Base-by-base conservation (phyloP, 345 rosid species). In the Jatropha curcas region DNA sequence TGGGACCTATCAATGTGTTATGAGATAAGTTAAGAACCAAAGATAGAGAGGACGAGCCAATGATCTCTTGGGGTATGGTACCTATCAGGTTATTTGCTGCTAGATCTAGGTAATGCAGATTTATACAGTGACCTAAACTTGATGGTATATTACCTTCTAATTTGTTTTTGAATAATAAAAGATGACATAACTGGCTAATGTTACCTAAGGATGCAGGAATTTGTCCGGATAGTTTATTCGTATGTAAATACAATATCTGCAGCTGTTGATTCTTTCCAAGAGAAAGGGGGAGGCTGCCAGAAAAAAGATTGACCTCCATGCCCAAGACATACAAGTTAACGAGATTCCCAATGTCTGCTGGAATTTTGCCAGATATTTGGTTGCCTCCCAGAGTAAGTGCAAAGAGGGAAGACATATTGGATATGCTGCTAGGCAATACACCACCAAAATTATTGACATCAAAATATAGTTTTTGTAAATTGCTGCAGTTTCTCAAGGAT, bases 331-430 rank as follows among this genome's bases (percentile, higher is more conserved):
- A 30, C 51, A 82, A 34, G 24, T 59, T 78, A 16, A 58, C 61
- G 4, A 81, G 82, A 45, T 81, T 77, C 13, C 58, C 67, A 4
- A 81, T 62, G 9, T 39, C 69, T 0, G 7, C 17, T 3, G 78
- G 71, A 5, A 70, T 70, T 25, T 1, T 3, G 20, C 77, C 70
- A 0, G 27, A n/a, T 22, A 77, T 45, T 4, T 39, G 19, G 60
- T 78, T 74, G 4, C 0, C 0, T 0, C 35, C 61, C 0, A 69
- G 0, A 0, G 0, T 0, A 0, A 78, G 1, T 3, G 0, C 0
- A 0, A 1, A 8, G 2, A 66, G 12, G 25, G 14, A 33, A 2
- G 13, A 28, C 0, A 78, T 34, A 61, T 78, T 78, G 41, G 37
- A 43, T 4, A 78, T 5, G 8, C 28, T 7, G 0, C n/a, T 17